A percentile compares a stretch with the other conserved stretches of the same genome.
Evolutionary conservation across 2,329 filamentous ascomycete genomes (phyloP).

Genomic region (Samsoniella hepiali): DNA sequence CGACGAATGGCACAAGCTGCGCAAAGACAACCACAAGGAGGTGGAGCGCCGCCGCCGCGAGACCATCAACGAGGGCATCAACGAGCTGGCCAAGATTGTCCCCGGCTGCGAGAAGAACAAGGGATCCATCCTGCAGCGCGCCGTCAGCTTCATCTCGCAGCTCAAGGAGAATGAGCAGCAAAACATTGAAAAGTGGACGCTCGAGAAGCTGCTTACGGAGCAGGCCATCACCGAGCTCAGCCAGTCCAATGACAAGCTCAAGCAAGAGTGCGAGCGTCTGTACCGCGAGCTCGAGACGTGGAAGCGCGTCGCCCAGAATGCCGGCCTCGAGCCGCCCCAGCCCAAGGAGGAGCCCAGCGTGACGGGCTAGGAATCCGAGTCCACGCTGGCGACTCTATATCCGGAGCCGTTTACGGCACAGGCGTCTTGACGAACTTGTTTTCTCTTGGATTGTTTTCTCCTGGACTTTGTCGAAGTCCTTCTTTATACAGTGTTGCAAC

Average conservation of each 20-base stretch:
- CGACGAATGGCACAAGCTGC: constrained; percentile 95
- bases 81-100: constrained; percentile 95
- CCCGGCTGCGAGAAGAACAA: constrained; percentile 99
- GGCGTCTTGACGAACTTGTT: not conserved
- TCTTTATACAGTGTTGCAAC: not conserved
- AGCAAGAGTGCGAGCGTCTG: constrained; percentile 72
- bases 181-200: constrained; percentile 91
- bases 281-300: constrained; percentile 76
- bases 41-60: constrained; percentile 95
- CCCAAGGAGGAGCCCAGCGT: constrained; percentile 36
- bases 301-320: constrained; percentile 66
- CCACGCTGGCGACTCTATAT: not conserved
- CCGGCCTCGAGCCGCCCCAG: constrained; percentile 48
- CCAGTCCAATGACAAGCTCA: constrained; percentile 81
- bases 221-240: constrained; percentile 87
- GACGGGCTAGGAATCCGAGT: constrained; percentile 15
- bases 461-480: too few species aligned
- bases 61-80: constrained; percentile 98
- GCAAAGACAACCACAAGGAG: constrained; percentile 98
- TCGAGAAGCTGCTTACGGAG: constrained; percentile 86
- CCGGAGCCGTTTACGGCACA: not conserved
- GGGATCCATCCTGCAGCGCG: constrained; percentile 88
- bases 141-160: constrained; percentile 90
- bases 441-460: not conserved
- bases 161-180: constrained; percentile 91